Evolutionary conservation across 106 monocot species (phyloP).

Genomic region (Apostasia ramifera): DNA sequence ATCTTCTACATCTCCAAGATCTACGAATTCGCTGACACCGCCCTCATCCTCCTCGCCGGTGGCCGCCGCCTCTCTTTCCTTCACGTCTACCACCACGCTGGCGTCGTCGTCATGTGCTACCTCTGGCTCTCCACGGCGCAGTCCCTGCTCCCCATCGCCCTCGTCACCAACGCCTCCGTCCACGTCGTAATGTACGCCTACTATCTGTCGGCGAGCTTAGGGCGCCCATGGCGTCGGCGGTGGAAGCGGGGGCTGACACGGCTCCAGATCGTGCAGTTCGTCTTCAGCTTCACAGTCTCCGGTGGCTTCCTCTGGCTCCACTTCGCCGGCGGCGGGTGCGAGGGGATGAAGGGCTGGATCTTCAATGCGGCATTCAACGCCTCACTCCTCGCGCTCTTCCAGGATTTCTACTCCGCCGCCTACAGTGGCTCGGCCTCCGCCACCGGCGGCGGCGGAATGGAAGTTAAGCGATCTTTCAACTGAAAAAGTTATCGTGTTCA

Average conservation of each 20-base stretch:
- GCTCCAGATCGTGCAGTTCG: slow-evolving; percentile 79
- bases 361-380: slow-evolving; percentile 88
- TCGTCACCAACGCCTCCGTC: slow-evolving; percentile 75
- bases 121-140: slow-evolving; percentile 58
- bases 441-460: slow-evolving; percentile 16
- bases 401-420: slow-evolving; percentile 50
- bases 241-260: slow-evolving; percentile 80
- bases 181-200: slow-evolving; percentile 87
- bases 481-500: no score
- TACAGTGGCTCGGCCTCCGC: slow-evolving; percentile 13
- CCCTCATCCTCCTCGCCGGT: slow-evolving; percentile 59
- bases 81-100: slow-evolving; percentile 97
- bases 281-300: slow-evolving; percentile 60
- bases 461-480: slow-evolving; percentile 8
- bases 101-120: slow-evolving; percentile 71
- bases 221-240: slow-evolving; percentile 47
- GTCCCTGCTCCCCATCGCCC: slow-evolving; percentile 76
- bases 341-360: slow-evolving; percentile 65
- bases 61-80: slow-evolving; percentile 62
- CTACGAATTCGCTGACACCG: slow-evolving; percentile 86
- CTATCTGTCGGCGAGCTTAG: slow-evolving; percentile 54
- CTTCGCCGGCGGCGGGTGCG: slow-evolving; percentile 56
- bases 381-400: slow-evolving; percentile 62
- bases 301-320: slow-evolving; percentile 64
- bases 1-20: slow-evolving; percentile 97